Evolutionary conservation across 768 basidiomycete species (phyloP), one percentile per base, ranked within the genome.

Genomic region (Mycena vitilis): DNA sequence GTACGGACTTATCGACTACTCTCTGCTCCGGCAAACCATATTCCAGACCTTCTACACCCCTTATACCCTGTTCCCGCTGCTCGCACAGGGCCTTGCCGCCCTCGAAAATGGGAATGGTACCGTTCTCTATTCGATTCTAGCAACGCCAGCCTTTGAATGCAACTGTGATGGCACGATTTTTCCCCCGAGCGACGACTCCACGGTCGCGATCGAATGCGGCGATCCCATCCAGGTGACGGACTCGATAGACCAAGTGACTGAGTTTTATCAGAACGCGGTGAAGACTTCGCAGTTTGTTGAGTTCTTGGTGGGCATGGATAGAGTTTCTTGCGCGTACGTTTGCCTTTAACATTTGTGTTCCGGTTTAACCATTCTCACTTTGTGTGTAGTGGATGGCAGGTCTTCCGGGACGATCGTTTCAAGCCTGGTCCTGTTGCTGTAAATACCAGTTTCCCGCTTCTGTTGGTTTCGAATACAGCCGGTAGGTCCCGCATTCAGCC

Each of bases 1-100:
- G 20, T 78, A 78, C 63, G 76, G 74, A 16, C n/a, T 77, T 8
- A 73, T 77, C 63, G 77, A 77, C 72, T 74, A 72, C 54, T 49
- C 68, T 6, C 44, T 72, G 44, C 69, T 77, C 30, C 66, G 71
- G 45, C 40, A 20, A 8, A 49, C 63, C 15, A 51, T 80, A 30
- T 77, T 76, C 67, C 13, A 22, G 5, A 30, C 71, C 2, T 66
- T 79, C 34, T 77, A 77, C 59, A 23, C 64, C 2, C 78, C 77
- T 3, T 75, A 74, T 52, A 55, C 4, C 0, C 36, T 57, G 6
- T 75, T 66, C 44, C 51, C 67, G 16, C 22, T 55, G 12, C 54
- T 78, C 7, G 75, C 74, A 2, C 56, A 65, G 51, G 74, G 60
- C 2, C 66, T 79, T 2, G 74, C 76, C 4, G 77, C 72, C 20